Evolutionary conservation across 306 rosid species (phyloP).

Genomic region (Sphenostylis stenocarpa): DNA sequence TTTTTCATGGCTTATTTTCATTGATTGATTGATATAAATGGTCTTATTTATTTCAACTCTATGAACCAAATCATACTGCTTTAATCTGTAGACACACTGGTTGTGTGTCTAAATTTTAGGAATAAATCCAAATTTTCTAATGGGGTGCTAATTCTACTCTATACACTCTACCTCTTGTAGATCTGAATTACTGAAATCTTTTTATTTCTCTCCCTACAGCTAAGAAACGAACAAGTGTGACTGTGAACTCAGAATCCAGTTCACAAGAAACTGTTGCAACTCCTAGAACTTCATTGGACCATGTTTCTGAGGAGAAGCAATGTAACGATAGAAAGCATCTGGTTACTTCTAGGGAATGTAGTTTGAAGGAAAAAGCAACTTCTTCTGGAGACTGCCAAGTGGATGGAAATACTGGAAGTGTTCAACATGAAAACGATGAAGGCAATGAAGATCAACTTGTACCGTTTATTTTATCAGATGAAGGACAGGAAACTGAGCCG

Average conservation of each 20-base stretch:
- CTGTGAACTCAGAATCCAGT: slow-evolving; percentile 35
- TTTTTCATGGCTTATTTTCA: background rate
- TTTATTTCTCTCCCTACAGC: slow-evolving; percentile 53
- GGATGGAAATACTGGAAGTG: slow-evolving; percentile 35
- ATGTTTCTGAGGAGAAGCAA: slow-evolving; percentile 37
- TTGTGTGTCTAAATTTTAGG: slow-evolving; percentile 14
- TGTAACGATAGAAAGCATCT: slow-evolving; percentile 18
- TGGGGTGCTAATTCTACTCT: slow-evolving; percentile 1
- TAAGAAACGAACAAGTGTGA: slow-evolving; percentile 42
- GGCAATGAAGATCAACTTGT: slow-evolving; percentile 38
- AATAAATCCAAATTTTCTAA: background rate
- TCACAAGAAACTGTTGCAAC: slow-evolving; percentile 42
- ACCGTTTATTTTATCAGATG: slow-evolving; percentile 36
- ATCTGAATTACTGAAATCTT: slow-evolving; percentile 27
- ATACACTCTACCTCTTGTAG: background rate
- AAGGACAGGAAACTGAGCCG: slow-evolving; percentile 44
- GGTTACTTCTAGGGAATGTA: slow-evolving; percentile 22
- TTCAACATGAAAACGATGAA: slow-evolving; percentile 30
- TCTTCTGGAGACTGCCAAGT: slow-evolving; percentile 44
- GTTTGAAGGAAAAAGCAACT: slow-evolving; percentile 34
- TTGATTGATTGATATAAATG: background rate
- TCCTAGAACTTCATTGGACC: slow-evolving; percentile 29
- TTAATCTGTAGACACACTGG: background rate
- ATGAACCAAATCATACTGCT: background rate
- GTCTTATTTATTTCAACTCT: background rate